Conservation (phyloP, 108 stramenopile genomes). For the Fistulifera pelliculosa region DNA sequence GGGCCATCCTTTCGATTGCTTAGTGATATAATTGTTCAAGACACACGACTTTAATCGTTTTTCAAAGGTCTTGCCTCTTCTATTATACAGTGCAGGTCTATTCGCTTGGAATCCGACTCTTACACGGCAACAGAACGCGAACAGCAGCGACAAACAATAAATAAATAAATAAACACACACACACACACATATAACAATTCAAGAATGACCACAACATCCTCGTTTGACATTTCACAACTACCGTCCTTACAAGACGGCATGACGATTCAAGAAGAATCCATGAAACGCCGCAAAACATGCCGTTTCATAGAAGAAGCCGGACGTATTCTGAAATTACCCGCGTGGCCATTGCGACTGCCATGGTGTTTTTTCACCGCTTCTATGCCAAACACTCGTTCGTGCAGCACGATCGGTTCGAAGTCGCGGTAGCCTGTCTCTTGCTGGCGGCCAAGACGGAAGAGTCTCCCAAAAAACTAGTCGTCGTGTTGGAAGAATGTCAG, state of each 20-base stretch:
- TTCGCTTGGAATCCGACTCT: too few relatives aligned
- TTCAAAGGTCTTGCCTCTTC: too few relatives aligned
- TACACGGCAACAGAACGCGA: too few relatives aligned
- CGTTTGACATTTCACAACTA: conserved; percentile 23
- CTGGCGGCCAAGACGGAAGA: conserved; percentile 87
- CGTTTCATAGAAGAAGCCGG: conserved; percentile 83
- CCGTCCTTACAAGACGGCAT: conserved; percentile 24
- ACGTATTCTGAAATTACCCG: conserved; percentile 58
- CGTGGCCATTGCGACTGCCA: conserved; percentile 66
- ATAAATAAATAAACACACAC: too few relatives aligned
- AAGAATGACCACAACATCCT: too few relatives aligned
- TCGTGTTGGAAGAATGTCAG: conserved; percentile 60
- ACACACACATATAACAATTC: too few relatives aligned
- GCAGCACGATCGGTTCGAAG: conserved; percentile 82
- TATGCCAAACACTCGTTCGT: conserved; percentile 81
- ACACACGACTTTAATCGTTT: too few relatives aligned
- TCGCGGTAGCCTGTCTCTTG: conserved; percentile 73
- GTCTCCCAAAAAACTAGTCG: conserved; percentile 69
- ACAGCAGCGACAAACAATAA: too few relatives aligned
- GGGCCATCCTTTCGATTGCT: too few relatives aligned
- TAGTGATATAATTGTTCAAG: too few relatives aligned
- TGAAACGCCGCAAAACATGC: conserved; percentile 58
- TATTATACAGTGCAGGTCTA: too few relatives aligned
- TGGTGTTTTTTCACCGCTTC: conserved; percentile 87
- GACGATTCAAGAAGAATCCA: conserved; percentile 49